Percentiles rank a stretch among this genome's conserved stretches.
Conservation (phyloP, 805 yeast species). For the Pichia occidentalis region DNA sequence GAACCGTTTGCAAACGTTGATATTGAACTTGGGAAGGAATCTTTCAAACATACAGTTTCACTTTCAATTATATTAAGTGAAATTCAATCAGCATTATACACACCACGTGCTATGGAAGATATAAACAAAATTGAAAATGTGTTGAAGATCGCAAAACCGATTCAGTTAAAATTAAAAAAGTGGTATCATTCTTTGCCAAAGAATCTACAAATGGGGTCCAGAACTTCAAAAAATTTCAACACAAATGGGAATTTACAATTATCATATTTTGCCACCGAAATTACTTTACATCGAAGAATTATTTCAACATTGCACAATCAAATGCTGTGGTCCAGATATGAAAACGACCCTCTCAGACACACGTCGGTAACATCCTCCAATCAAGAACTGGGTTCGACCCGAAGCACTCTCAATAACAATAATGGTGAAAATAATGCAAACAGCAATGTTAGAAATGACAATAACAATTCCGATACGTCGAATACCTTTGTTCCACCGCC, state of each 20-base stretch:
- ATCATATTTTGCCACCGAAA: conserved; percentile 85
- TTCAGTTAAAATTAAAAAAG: conserved; percentile 60
- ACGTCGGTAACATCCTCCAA: too few species aligned
- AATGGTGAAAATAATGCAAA: too few species aligned
- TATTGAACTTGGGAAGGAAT: conserved; percentile 59
- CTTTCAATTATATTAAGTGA: conserved; percentile 65
- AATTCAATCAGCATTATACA: conserved; percentile 64
- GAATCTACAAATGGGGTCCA: conserved; percentile 55
- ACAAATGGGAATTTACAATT: conserved; percentile 75
- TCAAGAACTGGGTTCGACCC: too few species aligned
- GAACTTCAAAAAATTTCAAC: conserved; percentile 55
- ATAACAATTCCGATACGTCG: neutral
- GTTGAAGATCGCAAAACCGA: conserved; percentile 70
- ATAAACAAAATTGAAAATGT: conserved; percentile 59
- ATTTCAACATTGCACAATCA: conserved; percentile 43
- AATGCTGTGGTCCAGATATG: conserved; percentile 11
- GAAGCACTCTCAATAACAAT: too few species aligned
- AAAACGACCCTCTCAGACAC: too few species aligned
- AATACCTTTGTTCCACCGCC: conserved; percentile 7
- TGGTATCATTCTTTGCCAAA: conserved; percentile 74
- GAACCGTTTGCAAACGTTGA: conserved; percentile 31
- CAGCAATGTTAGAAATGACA: neutral
- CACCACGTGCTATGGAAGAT: conserved; percentile 56
- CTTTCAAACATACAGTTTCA: conserved; percentile 63
- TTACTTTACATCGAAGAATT: conserved; percentile 76